phyloP scores from a whole-genome alignment of 2,329 filamentous ascomycete genomes.

The Emergomyces orientalis region DNA sequence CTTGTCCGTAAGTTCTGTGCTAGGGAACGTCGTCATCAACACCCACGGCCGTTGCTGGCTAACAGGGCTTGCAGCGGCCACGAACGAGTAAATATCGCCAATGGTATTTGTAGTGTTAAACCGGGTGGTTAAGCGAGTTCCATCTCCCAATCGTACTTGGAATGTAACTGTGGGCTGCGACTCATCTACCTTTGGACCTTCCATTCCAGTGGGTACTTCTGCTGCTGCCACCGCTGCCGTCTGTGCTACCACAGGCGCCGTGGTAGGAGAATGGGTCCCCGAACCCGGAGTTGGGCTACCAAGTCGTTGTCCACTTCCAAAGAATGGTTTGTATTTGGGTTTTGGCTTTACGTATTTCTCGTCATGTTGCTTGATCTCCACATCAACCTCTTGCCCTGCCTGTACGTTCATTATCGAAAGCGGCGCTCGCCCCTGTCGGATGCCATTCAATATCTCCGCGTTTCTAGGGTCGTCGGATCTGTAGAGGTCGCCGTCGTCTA shows the following conservation, averaged over 20 bases:
- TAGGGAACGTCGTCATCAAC: conserved; percentile 58
- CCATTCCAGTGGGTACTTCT: conserved; percentile 18
- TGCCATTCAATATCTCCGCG: conserved; percentile 51
- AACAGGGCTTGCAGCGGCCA: conserved; percentile 43
- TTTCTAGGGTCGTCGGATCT: conserved; percentile 55
- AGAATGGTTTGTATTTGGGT: conserved; percentile 55
- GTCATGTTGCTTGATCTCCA: conserved; percentile 55
- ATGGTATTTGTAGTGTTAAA: conserved; percentile 59
- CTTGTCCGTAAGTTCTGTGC: conserved; percentile 52
- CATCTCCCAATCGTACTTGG: conserved; percentile 55
- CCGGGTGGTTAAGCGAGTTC: conserved; percentile 49
- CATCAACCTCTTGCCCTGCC: conserved; percentile 55
- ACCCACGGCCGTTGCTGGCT: conserved; percentile 46
- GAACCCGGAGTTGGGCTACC: conserved; percentile 54
- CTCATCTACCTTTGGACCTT: conserved; percentile 45
- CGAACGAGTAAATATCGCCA: conserved; percentile 55
- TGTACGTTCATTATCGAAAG: conserved; percentile 54
- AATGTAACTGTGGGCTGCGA: conserved; percentile 50
- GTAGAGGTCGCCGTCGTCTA: conserved; percentile 56
- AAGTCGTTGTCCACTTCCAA: conserved; percentile 50
- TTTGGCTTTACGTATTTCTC: conserved; percentile 55
- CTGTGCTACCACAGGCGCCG: conserved; percentile 24
- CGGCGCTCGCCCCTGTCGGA: conserved; percentile 54
- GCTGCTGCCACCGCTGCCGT: conserved; percentile 18
- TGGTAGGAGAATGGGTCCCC: conserved; percentile 28